Percentiles rank a stretch among this genome's conserved stretches.
Conservation (phyloP, 164 flowering plant species). For the Hamamelis virginiana region DNA sequence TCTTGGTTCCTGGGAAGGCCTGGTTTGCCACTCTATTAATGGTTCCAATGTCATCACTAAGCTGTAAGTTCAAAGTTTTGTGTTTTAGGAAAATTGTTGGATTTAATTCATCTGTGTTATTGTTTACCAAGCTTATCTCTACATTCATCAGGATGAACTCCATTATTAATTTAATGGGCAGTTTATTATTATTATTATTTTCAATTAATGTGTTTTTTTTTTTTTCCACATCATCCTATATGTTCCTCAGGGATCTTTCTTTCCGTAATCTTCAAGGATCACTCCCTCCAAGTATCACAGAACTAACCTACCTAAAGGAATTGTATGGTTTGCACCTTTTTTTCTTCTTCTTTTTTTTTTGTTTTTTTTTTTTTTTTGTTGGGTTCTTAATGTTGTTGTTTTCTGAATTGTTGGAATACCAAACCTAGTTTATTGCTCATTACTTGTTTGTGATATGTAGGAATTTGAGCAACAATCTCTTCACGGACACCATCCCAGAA, state of each 20-base stretch:
- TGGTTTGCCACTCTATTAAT: conserved; percentile 35
- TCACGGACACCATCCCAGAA: conserved; percentile 38
- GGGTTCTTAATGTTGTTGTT: neutral
- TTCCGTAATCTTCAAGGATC: conserved; percentile 38
- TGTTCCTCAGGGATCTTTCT: conserved; percentile 57
- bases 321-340: conserved; percentile 39
- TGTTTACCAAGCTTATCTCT: no score
- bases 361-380: neutral
- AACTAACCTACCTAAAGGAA: conserved; percentile 37
- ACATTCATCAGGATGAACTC: neutral
- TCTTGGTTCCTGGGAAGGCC: conserved; percentile 53
- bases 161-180: neutral
- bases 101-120: neutral
- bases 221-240: neutral
- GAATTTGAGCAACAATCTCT: conserved; percentile 49
- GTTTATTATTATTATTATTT: neutral
- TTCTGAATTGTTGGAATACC: neutral
- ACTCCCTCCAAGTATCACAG: conserved; percentile 43
- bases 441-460: conserved; percentile 28
- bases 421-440: neutral
- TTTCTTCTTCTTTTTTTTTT: neutral
- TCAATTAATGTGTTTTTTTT: neutral
- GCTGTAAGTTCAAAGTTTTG: conserved; percentile 31
- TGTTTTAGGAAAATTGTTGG: neutral
- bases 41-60: conserved; percentile 31